These are phyloP conservation scores for Hericium coralloides DNA, from an alignment of 768 basidiomycete genomes.

Conservation along the genomic window DNA sequence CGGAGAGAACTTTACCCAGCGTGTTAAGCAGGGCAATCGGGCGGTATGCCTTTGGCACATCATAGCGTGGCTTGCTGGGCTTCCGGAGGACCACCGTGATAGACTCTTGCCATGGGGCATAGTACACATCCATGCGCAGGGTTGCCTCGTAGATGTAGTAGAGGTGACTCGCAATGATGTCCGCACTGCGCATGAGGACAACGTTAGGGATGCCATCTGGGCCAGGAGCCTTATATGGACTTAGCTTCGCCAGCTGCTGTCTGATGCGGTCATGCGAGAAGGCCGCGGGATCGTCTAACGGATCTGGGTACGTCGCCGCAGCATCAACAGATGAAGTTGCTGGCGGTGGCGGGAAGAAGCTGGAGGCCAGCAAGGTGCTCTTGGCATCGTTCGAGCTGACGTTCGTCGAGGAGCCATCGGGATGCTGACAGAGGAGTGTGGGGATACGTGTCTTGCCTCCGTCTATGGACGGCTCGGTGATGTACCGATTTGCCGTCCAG, in stretches of 20 bases:
- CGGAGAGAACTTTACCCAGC: slow-evolving; percentile 10
- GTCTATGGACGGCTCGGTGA: slow-evolving; percentile 4
- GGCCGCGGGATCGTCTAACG: not conserved
- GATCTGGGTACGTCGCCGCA: slow-evolving; percentile 19
- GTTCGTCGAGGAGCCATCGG: not conserved
- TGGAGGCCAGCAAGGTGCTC: slow-evolving; percentile 9
- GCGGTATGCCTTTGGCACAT: slow-evolving; percentile 11
- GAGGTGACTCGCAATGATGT: slow-evolving; percentile 19
- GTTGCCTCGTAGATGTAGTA: slow-evolving; percentile 15
- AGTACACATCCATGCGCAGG: not conserved
- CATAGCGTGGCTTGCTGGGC: slow-evolving; percentile 15
- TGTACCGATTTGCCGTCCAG: slow-evolving; percentile 15
- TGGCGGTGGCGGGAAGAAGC: slow-evolving; percentile 22
- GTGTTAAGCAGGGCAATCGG: slow-evolving; percentile 15
- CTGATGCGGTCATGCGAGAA: slow-evolving; percentile 23
- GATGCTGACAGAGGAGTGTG: not conserved
- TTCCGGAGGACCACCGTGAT: slow-evolving; percentile 12
- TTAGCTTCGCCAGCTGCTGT: slow-evolving; percentile 18
- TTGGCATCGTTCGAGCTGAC: slow-evolving; percentile 9
- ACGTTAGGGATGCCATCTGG: slow-evolving; percentile 23
- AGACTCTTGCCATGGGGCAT: slow-evolving; percentile 4
- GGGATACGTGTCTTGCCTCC: slow-evolving; percentile 15
- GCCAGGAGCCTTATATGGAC: slow-evolving; percentile 27
- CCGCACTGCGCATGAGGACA: slow-evolving; percentile 21
- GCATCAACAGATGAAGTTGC: not conserved